Evolutionary conservation across 2,329 filamentous ascomycete species (phyloP).

Genomic region (Tolypocladium album): DNA sequence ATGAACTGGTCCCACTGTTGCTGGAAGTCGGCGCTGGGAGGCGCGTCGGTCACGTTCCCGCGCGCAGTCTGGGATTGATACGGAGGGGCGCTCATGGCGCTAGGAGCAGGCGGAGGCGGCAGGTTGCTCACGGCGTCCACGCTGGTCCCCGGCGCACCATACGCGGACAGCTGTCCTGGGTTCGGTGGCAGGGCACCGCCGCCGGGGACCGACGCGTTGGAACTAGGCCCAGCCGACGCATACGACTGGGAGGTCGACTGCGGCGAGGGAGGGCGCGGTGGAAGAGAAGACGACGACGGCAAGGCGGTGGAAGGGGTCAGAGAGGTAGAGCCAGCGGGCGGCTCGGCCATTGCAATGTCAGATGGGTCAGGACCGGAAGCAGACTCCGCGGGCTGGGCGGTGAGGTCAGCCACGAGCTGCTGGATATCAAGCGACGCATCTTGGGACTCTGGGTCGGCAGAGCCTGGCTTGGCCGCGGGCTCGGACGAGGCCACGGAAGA

Average conservation of each 20-base stretch:
- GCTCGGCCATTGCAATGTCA: conserved; percentile 13
- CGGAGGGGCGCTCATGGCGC: conserved; percentile 19
- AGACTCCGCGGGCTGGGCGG: conserved; percentile 20
- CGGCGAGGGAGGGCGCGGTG: conserved; percentile 32
- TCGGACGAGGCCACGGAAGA: conserved; percentile 11
- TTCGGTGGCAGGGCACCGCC: conserved; percentile 17
- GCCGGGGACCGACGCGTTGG: conserved; percentile 16
- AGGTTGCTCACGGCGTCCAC: conserved; percentile 19
- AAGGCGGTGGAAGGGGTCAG: conserved; percentile 19
- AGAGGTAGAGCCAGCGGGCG: conserved; percentile 16
- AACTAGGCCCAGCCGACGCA: conserved; percentile 18
- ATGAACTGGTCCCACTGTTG: conserved; percentile 63
- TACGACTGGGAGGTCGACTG: conserved; percentile 25
- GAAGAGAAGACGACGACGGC: conserved; percentile 31
- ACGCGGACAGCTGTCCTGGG: conserved; percentile 21
- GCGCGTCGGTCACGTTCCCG: conserved; percentile 16
- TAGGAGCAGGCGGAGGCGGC: conserved; percentile 15
- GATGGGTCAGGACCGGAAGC: conserved; percentile 18
- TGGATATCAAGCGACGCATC: conserved; percentile 25
- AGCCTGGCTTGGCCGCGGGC: conserved; percentile 16
- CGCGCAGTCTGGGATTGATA: conserved; percentile 17
- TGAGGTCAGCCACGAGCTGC: conserved; percentile 30
- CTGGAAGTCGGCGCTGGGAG: conserved; percentile 40
- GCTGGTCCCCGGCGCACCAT: conserved; percentile 20
- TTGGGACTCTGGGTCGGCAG: conserved; percentile 16